A percentile compares a stretch with the other conserved stretches of the same genome.
These are phyloP conservation scores for Coix lacrymajobi DNA, from an alignment of 176 grass and related monocot species.

Conservation along the genomic window DNA sequence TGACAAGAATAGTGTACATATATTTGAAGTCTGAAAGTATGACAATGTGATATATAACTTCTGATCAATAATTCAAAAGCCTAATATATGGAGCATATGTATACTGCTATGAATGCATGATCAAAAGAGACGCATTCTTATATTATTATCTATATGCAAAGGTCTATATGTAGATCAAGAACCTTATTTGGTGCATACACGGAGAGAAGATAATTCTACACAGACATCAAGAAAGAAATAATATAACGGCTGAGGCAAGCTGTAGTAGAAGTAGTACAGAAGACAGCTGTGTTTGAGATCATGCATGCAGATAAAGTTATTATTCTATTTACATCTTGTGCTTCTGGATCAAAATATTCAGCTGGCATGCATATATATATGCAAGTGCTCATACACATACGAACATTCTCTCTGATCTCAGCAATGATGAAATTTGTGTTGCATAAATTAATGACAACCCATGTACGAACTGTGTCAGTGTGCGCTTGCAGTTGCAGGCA, in stretches of 20 bases:
- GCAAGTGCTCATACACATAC: constrained; percentile 38
- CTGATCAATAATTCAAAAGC: not conserved
- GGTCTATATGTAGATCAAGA: not conserved
- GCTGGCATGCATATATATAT: constrained; percentile 15
- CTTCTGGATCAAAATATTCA: constrained; percentile 37
- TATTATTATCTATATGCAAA: not conserved
- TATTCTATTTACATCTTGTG: constrained; percentile 38
- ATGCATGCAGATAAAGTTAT: constrained; percentile 22
- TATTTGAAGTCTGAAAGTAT: not conserved
- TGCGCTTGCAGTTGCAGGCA: constrained; percentile 26
- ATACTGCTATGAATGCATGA: not conserved
- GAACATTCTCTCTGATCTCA: constrained; percentile 57
- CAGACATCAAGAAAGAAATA: constrained; percentile 1
- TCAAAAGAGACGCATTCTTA: not conserved
- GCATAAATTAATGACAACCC: constrained; percentile 46
- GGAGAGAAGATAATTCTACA: not conserved
- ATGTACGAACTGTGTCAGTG: constrained; percentile 42
- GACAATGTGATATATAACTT: not conserved
- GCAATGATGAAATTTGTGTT: constrained; percentile 39
- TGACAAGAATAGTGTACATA: not conserved
- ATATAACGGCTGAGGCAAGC: constrained; percentile 21
- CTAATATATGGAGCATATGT: not conserved
- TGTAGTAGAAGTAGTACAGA: constrained; percentile 38
- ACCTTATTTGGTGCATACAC: not conserved
- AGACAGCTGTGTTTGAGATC: constrained; percentile 43